Base-by-base conservation (phyloP, 2,329 filamentous ascomycete genomes). In the Rhexocercosporidium sp. region DNA sequence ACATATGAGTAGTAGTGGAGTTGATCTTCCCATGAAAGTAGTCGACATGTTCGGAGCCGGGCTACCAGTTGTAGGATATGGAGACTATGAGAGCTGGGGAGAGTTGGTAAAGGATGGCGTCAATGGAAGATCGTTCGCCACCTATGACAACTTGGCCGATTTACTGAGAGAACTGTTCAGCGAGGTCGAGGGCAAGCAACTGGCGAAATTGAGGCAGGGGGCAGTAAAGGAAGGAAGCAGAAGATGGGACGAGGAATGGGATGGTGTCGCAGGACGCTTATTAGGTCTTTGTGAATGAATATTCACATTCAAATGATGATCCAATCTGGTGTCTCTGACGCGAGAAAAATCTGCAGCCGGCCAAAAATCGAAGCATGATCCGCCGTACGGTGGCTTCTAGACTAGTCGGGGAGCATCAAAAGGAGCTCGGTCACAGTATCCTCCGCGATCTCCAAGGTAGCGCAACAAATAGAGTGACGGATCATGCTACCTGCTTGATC, bases 31-130 rank as follows among this genome's bases (percentile, higher is more conserved):
- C 0, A 99, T 99, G 96, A 99, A 99, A 81, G 94, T 99, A 0
- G 94, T 99, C 16, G 96, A 99, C 78, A 97, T 99, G 94, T 98
- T 99, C 78, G 96, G 96, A 2, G 92, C 94, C 0, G 96, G 95
- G 0, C 82, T 99, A 31, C 96, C 96, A 0, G 96, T 99, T 0
- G 90, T 91, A 0, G 95, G 94, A 3, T 98, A 96, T 85, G 88
- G 87, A 29, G 86, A 86, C 1, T 99, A 97, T 76, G 90, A 94
- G 76, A 95, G 94, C 69, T 97, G 97, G 85, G 83, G 87, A 2
- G 96, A 99, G 81, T 82, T 99, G n/a, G 92, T 99, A 29, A 90
- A 86, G 62, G 94, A 98, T 75, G 91, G 92, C 0, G 83, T 89
- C 46, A 98, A 98, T 77, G 96, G 96, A 1, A 86, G 87, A 73